A percentile compares a stretch with the other conserved stretches of the same genome.
Conservation (phyloP, 768 basidiomycete species). For the Mycena leptocephala region DNA sequence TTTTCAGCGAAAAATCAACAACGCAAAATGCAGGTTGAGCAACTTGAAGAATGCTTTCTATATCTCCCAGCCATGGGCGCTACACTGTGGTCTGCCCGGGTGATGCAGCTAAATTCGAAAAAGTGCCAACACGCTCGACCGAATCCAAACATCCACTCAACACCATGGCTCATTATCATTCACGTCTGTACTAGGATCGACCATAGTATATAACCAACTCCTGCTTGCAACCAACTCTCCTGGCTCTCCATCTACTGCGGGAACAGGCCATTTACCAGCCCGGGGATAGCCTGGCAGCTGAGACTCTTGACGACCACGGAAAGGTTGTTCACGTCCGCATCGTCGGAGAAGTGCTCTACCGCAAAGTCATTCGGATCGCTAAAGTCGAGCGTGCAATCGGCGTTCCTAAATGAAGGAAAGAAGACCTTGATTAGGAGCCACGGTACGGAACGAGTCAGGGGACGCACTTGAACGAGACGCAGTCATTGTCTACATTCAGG, state of each 20-base stretch:
- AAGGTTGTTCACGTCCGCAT: not conserved
- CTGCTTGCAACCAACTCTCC: not conserved
- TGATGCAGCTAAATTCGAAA: too few relatives aligned
- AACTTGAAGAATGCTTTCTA: too few relatives aligned
- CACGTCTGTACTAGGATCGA: not conserved
- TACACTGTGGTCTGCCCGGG: too few relatives aligned
- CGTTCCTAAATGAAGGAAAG: not conserved
- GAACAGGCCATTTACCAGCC: constrained; percentile 2
- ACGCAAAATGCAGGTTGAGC: too few relatives aligned
- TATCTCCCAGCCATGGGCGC: too few relatives aligned
- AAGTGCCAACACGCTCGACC: too few relatives aligned
- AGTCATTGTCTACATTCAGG: constrained; percentile 22
- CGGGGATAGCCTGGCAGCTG: constrained; percentile 13
- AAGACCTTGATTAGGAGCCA: too few relatives aligned
- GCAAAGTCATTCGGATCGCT: not conserved
- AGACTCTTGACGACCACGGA: constrained; percentile 1
- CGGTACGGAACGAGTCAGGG: not conserved
- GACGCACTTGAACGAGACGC: constrained; percentile 16
- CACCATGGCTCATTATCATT: not conserved
- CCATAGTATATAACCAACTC: not conserved
- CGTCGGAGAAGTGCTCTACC: constrained; percentile 19
- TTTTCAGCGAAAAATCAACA: too few relatives aligned
- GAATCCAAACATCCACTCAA: not conserved
- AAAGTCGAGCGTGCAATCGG: not conserved
- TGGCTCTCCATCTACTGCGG: not conserved